A percentile compares a stretch with the other conserved stretches of the same genome.
These are phyloP conservation scores for Pestalotiopsis sp. DNA, from an alignment of 2,329 filamentous ascomycete genomes.

Conservation along the genomic window DNA sequence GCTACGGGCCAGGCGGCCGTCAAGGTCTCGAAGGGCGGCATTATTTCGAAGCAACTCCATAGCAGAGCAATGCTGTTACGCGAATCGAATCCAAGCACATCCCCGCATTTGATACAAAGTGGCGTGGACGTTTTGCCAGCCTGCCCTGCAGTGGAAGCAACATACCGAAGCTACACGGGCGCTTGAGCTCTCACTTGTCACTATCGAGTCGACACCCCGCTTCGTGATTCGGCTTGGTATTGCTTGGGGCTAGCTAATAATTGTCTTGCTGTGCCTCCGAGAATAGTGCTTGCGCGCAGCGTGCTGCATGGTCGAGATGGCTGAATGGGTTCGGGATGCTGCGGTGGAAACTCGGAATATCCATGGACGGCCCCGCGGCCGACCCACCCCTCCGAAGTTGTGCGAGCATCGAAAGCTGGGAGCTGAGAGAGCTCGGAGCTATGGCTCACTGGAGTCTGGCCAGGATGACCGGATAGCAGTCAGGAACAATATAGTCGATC, in stretches of 20 bases:
- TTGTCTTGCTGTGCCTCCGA: background rate
- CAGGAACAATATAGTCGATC: background rate
- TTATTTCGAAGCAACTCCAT: background rate
- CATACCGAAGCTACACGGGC: background rate
- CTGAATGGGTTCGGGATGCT: background rate
- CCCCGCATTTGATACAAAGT: conserved; percentile 10
- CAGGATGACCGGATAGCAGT: background rate
- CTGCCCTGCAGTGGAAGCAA: background rate
- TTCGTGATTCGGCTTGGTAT: conserved; percentile 7
- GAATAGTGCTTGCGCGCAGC: background rate
- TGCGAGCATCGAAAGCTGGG: background rate
- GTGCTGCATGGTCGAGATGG: background rate
- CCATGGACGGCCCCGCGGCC: background rate
- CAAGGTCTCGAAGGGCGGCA: background rate
- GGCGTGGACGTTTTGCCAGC: conserved; percentile 6
- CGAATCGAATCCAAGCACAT: conserved; percentile 6
- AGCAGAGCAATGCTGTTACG: conserved; percentile 1
- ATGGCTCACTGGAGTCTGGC: background rate
- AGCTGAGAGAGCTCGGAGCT: background rate
- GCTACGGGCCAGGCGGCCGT: background rate
- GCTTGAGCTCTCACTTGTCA: background rate
- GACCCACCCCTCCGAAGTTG: conserved; percentile 2
- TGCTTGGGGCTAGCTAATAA: background rate
- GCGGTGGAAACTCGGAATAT: conserved; percentile 6
- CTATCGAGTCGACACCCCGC: background rate